These are phyloP conservation scores for Rubia balearica DNA, from an alignment of 305 asterid species.

Conservation along the genomic window DNA sequence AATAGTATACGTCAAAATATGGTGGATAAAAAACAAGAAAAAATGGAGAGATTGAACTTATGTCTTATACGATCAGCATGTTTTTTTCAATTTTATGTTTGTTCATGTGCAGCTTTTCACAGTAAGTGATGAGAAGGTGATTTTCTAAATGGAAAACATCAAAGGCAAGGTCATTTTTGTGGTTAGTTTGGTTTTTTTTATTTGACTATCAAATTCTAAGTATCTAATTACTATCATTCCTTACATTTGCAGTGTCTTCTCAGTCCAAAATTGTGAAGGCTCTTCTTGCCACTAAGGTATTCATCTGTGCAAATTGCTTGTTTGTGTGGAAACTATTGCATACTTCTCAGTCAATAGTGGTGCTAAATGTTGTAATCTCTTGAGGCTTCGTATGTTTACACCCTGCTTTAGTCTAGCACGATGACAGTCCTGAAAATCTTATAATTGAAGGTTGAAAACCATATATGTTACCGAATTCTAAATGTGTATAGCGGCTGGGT, in stretches of 20 bases:
- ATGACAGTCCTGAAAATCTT: not conserved
- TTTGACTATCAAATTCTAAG: too few relatives aligned
- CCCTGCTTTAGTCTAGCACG: not conserved
- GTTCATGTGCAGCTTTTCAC: too few relatives aligned
- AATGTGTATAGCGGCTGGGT: too few relatives aligned
- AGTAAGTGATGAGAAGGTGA: too few relatives aligned
- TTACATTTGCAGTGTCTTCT: conserved; percentile 59
- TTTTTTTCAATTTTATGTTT: too few relatives aligned
- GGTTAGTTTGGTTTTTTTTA: too few relatives aligned
- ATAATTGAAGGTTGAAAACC: not conserved
- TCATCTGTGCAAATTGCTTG: not conserved
- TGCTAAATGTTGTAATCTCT: not conserved
- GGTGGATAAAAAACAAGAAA: not conserved
- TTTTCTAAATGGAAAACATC: too few relatives aligned
- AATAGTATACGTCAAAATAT: not conserved
- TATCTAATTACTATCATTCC: conserved; percentile 6
- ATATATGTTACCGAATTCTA: too few relatives aligned
- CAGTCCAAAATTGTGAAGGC: conserved; percentile 74
- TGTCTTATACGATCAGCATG: not conserved
- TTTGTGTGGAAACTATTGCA: not conserved
- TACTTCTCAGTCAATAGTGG: not conserved
- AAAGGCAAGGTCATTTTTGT: too few relatives aligned
- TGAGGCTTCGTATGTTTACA: not conserved
- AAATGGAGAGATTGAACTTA: not conserved
- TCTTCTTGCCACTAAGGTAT: conserved; percentile 81